A percentile compares a stretch with the other conserved stretches of the same genome.
These are phyloP conservation scores for Pseudohalonectria lignicola DNA, from an alignment of 2,329 filamentous ascomycete species.

Conservation along the genomic window DNA sequence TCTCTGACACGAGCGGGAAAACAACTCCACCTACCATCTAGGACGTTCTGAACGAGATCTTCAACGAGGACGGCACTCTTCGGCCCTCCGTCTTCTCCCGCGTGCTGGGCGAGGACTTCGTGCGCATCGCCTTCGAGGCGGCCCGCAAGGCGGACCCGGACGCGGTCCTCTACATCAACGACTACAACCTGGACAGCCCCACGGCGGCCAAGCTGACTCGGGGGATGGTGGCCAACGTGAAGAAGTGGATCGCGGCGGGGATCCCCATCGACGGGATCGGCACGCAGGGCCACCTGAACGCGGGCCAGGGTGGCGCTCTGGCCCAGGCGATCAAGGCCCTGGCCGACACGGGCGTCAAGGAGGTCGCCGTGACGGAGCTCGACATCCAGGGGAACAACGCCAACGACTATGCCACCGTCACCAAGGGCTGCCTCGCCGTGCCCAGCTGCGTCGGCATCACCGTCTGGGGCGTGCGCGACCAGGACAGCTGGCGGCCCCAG, in stretches of 20 bases:
- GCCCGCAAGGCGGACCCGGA: slow-evolving; percentile 54
- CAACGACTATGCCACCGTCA: slow-evolving; percentile 46
- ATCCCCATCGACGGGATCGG: slow-evolving; percentile 56
- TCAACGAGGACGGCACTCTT: slow-evolving; percentile 48
- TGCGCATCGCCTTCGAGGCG: slow-evolving; percentile 58
- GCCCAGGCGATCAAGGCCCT: slow-evolving; percentile 40
- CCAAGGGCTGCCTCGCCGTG: slow-evolving; percentile 45
- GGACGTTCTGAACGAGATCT: slow-evolving; percentile 57
- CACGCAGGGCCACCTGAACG: slow-evolving; percentile 42
- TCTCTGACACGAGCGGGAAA: too few species aligned
- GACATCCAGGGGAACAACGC: slow-evolving; percentile 50
- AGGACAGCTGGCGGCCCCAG: slow-evolving; percentile 39
- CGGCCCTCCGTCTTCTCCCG: slow-evolving; percentile 53
- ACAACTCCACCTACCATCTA: too few species aligned
- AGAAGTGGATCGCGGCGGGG: slow-evolving; percentile 50
- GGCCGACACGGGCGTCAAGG: slow-evolving; percentile 34
- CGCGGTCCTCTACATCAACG: slow-evolving; percentile 68
- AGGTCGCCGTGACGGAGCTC: slow-evolving; percentile 56
- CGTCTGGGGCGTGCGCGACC: slow-evolving; percentile 1
- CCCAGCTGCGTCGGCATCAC: slow-evolving; percentile 49
- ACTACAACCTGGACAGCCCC: slow-evolving; percentile 56
- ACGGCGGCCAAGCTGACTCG: slow-evolving; percentile 42
- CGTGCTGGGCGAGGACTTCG: slow-evolving; percentile 59
- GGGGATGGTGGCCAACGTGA: slow-evolving; percentile 47
- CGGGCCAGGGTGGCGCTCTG: slow-evolving; percentile 30